Conservation (phyloP, 1,284 basidiomycete species). For the Trametes hirsuta region DNA sequence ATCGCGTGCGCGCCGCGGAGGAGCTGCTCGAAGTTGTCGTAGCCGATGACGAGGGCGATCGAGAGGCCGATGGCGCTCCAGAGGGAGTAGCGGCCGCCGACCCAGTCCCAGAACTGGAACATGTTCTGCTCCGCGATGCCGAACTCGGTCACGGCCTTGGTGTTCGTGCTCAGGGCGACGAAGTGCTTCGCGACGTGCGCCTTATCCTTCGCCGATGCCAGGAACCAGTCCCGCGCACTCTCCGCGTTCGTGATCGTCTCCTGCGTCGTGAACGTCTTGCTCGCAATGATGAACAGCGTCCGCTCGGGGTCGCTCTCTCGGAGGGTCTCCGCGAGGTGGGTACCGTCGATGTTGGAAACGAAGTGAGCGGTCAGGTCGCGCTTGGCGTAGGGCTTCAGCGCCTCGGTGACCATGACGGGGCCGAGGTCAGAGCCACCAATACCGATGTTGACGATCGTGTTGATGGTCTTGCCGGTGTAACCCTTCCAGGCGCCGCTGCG, state of each 20-base stretch:
- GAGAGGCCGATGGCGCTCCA: constrained; percentile 98
- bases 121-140: constrained; percentile 94
- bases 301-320: constrained; percentile 87
- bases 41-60: constrained; percentile 93
- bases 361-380: constrained; percentile 89
- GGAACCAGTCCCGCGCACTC: constrained; percentile 95
- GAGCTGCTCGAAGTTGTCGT: constrained; percentile 91
- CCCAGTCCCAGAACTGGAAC: constrained; percentile 99
- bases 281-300: constrained; percentile 96
- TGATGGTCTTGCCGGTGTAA: constrained; percentile 95
- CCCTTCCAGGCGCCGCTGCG: constrained; percentile 93
- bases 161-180: constrained; percentile 97
- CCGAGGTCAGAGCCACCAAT: constrained; percentile 98
- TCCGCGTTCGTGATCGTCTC: constrained; percentile 99
- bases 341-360: constrained; percentile 98
- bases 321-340: constrained; percentile 92
- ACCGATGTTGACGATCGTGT: constrained; percentile 97
- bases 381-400: constrained; percentile 91
- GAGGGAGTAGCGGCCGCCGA: constrained; percentile 96
- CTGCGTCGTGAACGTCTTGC: constrained; percentile 99
- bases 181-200: constrained; percentile 98
- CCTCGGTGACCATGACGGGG: constrained; percentile 99
- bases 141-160: constrained; percentile 92
- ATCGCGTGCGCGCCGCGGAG: constrained; percentile 95
- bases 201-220: constrained; percentile 82